Evolutionary conservation across 2,329 filamentous ascomycete genomes (phyloP).

Genomic region (Fusarium sororula): DNA sequence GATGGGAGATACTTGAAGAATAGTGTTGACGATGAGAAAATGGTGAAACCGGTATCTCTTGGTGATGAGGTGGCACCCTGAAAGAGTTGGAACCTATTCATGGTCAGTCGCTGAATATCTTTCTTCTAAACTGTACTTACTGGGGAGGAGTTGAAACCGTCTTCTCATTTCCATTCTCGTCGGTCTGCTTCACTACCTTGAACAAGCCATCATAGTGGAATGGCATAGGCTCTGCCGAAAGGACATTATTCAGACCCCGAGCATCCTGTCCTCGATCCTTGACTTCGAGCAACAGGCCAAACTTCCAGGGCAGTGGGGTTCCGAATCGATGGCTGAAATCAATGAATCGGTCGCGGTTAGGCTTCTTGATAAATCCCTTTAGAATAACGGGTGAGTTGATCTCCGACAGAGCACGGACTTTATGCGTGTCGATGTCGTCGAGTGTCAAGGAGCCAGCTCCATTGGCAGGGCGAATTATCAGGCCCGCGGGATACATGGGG

Average conservation of each 20-base stretch:
- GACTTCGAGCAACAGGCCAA: conserved; percentile 61
- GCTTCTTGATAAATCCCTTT: conserved; percentile 60
- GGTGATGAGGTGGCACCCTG: conserved; percentile 57
- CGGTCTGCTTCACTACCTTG: conserved; percentile 56
- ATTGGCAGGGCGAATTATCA: conserved; percentile 51
- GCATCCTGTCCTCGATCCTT: conserved; percentile 57
- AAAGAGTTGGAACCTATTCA: conserved; percentile 60
- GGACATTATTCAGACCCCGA: conserved; percentile 60
- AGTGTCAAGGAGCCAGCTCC: conserved; percentile 49
- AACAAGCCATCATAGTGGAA: conserved; percentile 68
- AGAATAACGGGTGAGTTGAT: conserved; percentile 62
- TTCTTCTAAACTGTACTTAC: conserved; percentile 35
- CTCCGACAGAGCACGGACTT: conserved; percentile 57
- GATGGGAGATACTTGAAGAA: conserved; percentile 58
- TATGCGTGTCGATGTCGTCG: conserved; percentile 54
- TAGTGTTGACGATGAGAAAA: conserved; percentile 62
- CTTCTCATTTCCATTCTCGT: conserved; percentile 52
- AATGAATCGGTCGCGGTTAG: conserved; percentile 55
- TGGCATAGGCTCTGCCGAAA: conserved; percentile 64
- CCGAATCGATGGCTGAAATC: conserved; percentile 59
- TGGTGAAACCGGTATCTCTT: conserved; percentile 60
- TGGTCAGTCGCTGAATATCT: neutral
- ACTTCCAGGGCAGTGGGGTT: conserved; percentile 60
- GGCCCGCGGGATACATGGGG: conserved; percentile 58
- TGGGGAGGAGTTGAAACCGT: conserved; percentile 54